A percentile compares a stretch with the other conserved stretches of the same genome.
Conservation (phyloP, 2,329 filamentous ascomycete species). For the Rhynchosporium graminicola region DNA sequence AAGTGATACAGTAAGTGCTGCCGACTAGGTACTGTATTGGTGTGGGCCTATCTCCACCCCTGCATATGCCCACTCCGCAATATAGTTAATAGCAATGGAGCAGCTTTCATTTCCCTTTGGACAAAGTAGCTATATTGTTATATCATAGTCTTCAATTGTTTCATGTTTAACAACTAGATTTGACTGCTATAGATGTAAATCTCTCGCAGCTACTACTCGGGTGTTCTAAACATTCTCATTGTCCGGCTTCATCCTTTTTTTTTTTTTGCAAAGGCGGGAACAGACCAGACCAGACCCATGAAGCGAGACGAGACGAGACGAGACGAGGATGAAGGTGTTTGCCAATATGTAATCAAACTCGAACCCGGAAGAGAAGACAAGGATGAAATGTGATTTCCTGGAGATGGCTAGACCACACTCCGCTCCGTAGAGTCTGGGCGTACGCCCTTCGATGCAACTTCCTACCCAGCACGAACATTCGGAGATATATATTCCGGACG, state of each 20-base stretch:
- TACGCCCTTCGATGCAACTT: too few relatives aligned
- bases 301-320: not conserved
- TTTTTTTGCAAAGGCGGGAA: not conserved
- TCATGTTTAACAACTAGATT: too few relatives aligned
- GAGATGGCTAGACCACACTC: slow-evolving; percentile 2
- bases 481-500: not conserved
- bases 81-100: not conserved
- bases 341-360: not conserved
- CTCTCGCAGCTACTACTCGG: not conserved
- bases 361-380: not conserved
- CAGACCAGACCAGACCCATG: not conserved
- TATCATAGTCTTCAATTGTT: too few relatives aligned
- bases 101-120: too few relatives aligned
- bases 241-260: not conserved
- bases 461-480: not conserved
- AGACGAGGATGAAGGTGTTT: not conserved
- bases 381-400: not conserved
- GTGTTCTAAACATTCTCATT: not conserved
- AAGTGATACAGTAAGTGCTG: not conserved
- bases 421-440: not conserved
- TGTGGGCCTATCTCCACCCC: not conserved
- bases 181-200: too few relatives aligned
- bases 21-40: not conserved
- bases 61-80: not conserved
- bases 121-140: too few relatives aligned